These are phyloP conservation scores for Papiliotrema fonsecae DNA, from an alignment of 1,284 basidiomycete genomes.

Conservation along the genomic window DNA sequence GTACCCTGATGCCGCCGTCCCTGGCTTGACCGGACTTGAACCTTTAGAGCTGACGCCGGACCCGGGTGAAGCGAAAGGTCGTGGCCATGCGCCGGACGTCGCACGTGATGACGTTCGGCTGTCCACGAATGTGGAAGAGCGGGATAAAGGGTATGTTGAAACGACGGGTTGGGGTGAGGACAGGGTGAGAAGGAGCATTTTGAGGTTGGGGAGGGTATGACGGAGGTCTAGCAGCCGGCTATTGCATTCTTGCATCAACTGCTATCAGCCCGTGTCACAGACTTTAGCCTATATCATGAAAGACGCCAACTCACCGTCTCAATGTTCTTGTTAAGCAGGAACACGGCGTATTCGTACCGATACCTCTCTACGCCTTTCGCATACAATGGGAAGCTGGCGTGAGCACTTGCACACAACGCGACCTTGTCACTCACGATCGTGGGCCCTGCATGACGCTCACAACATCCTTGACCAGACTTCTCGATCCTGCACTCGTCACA, in stretches of 20 bases:
- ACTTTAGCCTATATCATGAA: not conserved
- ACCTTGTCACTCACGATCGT: conserved; percentile 61
- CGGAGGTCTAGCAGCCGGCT: conserved; percentile 85
- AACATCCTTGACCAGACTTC: conserved; percentile 80
- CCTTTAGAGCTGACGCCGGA: not conserved
- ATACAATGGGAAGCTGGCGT: conserved; percentile 80
- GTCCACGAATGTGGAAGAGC: conserved; percentile 11
- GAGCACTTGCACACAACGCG: conserved; percentile 4
- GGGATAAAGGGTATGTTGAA: conserved; percentile 11
- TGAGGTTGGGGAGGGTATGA: conserved; percentile 93
- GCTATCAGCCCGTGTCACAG: conserved; percentile 4
- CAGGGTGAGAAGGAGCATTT: conserved; percentile 83
- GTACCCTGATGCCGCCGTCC: not conserved
- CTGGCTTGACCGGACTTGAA: not conserved
- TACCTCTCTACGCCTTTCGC: conserved; percentile 91
- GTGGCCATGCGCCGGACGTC: conserved; percentile 4
- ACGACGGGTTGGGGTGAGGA: conserved; percentile 23
- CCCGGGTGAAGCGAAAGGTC: not conserved
- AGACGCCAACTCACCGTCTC: conserved; percentile 65
- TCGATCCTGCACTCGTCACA: conserved; percentile 78
- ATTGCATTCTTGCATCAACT: conserved; percentile 87
- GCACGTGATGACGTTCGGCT: conserved; percentile 5
- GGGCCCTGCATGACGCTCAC: conserved; percentile 92
- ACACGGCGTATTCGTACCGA: conserved; percentile 96
- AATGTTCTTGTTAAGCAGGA: conserved; percentile 94